Conservation (phyloP, 2,329 filamentous ascomycete genomes). For the Cladosporium halotolerans region DNA sequence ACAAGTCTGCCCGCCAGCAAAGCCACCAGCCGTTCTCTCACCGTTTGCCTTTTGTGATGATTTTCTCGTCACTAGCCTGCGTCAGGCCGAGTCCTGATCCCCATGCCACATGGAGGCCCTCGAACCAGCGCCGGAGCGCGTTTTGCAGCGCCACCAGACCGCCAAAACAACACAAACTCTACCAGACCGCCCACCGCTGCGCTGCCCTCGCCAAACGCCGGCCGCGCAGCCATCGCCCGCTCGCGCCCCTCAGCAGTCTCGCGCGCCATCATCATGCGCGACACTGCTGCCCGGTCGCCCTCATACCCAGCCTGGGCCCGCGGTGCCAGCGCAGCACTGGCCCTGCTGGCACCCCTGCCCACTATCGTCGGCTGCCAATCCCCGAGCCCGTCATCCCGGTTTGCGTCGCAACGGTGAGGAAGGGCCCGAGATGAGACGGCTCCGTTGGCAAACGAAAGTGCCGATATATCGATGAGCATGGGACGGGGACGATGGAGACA, state of each 20-base stretch:
- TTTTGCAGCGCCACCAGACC: background rate
- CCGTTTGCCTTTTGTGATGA: background rate
- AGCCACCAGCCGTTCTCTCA: background rate
- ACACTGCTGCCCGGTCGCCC: background rate
- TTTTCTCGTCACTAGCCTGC: background rate
- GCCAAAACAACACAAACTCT: background rate
- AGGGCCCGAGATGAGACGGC: background rate
- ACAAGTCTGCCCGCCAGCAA: background rate
- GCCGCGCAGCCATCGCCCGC: background rate
- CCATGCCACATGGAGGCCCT: background rate
- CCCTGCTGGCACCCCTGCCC: background rate
- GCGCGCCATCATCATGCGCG: slow-evolving; percentile 1
- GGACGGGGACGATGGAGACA: background rate
- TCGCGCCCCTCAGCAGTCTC: background rate
- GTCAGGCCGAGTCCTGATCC: slow-evolving; percentile 1
- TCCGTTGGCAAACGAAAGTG: background rate
- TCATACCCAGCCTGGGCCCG: background rate
- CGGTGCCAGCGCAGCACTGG: background rate
- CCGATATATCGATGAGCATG: background rate
- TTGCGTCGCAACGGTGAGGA: background rate
- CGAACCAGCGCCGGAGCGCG: background rate
- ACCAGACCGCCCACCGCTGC: background rate
- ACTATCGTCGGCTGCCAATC: background rate
- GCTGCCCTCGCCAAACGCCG: background rate
- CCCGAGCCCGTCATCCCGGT: slow-evolving; percentile 6